Base-by-base conservation (phyloP, 352 stramenopile genomes). In the Globisporangium uncinulatum region DNA sequence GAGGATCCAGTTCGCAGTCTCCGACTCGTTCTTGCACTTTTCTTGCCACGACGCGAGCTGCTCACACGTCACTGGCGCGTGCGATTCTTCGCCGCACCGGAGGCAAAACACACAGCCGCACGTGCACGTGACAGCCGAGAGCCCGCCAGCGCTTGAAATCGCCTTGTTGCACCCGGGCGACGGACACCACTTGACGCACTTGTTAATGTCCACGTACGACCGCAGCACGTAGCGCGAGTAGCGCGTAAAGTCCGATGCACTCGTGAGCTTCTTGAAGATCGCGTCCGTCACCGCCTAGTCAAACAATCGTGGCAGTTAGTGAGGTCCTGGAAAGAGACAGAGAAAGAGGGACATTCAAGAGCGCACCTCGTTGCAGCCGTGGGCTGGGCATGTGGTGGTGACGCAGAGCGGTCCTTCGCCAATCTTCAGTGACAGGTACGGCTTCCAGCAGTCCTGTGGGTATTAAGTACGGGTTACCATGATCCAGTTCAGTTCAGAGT, bases 1-100 rank as follows among this genome's bases (percentile, higher is more conserved):
- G 10, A 99, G 67, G 51, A 99, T 99, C 97, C 97, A 99, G 73
- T 99, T 99, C 47, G 97, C 96, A 24, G 96, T 99, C 77, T 99
- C 97, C 9, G 85, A 98, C 72, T 99, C 97, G 56, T 99, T 99
- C 34, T 83, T 69, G 73, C 92, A 98, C 68, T 99, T 99, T 58
- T 99, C 96, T 48, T 94, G 82, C 97, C 97, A 99, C 17, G 73
- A 60, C 10, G 74, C 73, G 7, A 99, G 76, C 59, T 98, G 86
- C 46, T 93, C 86, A 63, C 97, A 99, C 13, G 67, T 82, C 6
- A 94, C 80, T 1, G 97, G 97, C 42, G 92, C 71, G 66, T 99
- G 97, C 1, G 97, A 90, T 69, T 99, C 97, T 61, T 99, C 92
- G 17, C 96, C 96, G 70, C 97, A 99, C 44, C 84, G 81, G 41